phyloP scores from a whole-genome alignment of 1,139 yeast genomes.

The Hemisphaericaspora subhashii region DNA sequence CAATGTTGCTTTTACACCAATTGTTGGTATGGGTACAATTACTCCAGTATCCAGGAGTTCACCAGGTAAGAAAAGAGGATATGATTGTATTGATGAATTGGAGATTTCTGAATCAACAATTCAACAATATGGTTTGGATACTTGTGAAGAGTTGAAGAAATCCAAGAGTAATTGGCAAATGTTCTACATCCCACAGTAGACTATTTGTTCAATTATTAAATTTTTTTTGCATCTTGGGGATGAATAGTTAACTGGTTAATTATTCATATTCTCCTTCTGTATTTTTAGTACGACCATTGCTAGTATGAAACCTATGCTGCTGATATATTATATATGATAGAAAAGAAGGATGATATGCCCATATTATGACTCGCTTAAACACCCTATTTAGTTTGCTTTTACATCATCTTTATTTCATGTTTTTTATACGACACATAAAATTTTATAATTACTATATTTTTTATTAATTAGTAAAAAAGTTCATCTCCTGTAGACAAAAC shows the following conservation, averaged over 20 bases:
- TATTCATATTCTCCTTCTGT: neutral
- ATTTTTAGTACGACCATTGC: neutral
- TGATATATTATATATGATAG: neutral
- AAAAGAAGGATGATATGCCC: neutral
- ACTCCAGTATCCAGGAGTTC: slow-evolving; percentile 14
- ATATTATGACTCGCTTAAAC: neutral
- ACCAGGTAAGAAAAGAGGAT: slow-evolving; percentile 16
- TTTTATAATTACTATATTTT: no score
- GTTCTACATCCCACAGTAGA: slow-evolving; percentile 19
- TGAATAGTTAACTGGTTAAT: slow-evolving; percentile 3
- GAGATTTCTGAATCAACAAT: slow-evolving; percentile 10
- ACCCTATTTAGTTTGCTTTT: neutral
- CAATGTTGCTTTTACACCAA: neutral
- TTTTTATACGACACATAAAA: no score
- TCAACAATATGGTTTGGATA: slow-evolving; percentile 6
- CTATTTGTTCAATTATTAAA: neutral
- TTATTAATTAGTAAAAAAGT: no score
- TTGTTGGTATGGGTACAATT: slow-evolving; percentile 9
- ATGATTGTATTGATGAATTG: slow-evolving; percentile 14
- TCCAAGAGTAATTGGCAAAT: slow-evolving; percentile 19
- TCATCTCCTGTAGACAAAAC: no score
- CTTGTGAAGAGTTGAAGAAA: slow-evolving; percentile 19
- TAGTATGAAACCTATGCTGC: no score
- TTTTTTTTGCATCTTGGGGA: slow-evolving; percentile 2
- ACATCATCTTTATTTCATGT: neutral